Percentiles rank a stretch among this genome's conserved stretches.
Conservation (phyloP, 2,329 filamentous ascomycete species). For the Diaporthe vaccinii region DNA sequence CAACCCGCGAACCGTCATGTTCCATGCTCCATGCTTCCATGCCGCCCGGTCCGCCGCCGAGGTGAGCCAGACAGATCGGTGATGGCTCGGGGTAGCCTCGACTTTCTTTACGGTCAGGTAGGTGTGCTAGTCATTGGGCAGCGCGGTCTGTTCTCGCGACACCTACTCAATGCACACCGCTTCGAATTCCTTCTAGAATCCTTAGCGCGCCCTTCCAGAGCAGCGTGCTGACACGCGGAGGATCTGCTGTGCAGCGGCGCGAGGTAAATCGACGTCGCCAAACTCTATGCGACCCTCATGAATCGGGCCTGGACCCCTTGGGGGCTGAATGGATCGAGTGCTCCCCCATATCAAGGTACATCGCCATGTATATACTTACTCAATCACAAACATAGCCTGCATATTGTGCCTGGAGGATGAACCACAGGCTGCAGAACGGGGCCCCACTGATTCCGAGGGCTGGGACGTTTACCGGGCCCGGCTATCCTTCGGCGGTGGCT, state of each 20-base stretch:
- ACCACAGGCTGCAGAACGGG: constrained; percentile 1
- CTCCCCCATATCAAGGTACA: background rate
- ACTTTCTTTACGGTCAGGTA: background rate
- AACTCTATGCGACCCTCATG: constrained; percentile 17
- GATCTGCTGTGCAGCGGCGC: constrained; percentile 21
- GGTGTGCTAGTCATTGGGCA: background rate
- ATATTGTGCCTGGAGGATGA: constrained; percentile 2
- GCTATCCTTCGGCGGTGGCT: background rate
- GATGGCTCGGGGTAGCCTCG: constrained; percentile 9
- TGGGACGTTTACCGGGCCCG: background rate
- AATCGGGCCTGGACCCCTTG: constrained; percentile 29
- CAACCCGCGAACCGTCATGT: constrained; percentile 9
- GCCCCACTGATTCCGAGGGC: constrained; percentile 13
- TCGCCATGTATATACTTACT: background rate
- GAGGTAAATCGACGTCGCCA: constrained; percentile 27
- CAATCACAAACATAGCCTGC: background rate
- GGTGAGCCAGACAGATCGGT: background rate
- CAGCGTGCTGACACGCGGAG: constrained; percentile 23
- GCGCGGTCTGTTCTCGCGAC: constrained; percentile 13
- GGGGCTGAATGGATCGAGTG: constrained; percentile 12
- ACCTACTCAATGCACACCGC: constrained; percentile 14
- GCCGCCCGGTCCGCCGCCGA: constrained; percentile 10
- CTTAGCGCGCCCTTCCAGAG: constrained; percentile 13
- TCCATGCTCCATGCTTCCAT: background rate
- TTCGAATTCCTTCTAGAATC: constrained; percentile 32